Percentiles rank a stretch among this genome's conserved stretches.
Conservation (phyloP, 306 rosid genomes). For the Oemleria cerasiformis region DNA sequence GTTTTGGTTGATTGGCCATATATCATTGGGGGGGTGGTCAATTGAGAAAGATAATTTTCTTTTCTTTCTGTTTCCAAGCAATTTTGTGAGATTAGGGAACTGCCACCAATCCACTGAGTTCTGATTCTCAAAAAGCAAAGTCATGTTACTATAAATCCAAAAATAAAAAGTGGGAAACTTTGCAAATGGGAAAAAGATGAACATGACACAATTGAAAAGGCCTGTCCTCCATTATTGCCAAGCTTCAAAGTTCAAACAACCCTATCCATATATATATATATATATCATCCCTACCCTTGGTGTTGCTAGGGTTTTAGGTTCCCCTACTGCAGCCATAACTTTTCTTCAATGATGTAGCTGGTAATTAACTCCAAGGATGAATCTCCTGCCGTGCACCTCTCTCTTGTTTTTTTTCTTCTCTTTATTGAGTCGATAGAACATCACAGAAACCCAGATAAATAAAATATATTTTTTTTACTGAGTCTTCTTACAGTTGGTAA, state of each 20-base stretch:
- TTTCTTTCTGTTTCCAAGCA: neutral
- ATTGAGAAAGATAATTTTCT: neutral
- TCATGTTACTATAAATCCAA: conserved; percentile 4
- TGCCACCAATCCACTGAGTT: conserved; percentile 10
- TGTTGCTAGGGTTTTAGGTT: neutral
- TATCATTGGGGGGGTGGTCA: neutral
- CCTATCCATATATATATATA: neutral
- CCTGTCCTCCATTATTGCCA: conserved; percentile 25
- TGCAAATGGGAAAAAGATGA: conserved; percentile 21
- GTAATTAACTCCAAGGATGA: no score
- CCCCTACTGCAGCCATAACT: neutral
- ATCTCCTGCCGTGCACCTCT: no score
- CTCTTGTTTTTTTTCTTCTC: no score
- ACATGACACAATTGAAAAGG: conserved; percentile 6
- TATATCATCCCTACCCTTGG: neutral
- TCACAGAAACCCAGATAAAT: no score
- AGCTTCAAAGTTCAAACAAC: neutral
- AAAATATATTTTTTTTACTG: no score
- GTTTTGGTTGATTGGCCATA: neutral
- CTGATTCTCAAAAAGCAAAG: conserved; percentile 6
- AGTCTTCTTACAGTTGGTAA: no score
- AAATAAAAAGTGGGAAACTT: conserved; percentile 14
- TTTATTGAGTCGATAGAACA: no score
- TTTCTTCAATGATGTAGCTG: no score
- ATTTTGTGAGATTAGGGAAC: neutral